These are phyloP conservation scores for Cymodocea nodosa DNA, from an alignment of 116 monocot species.

Conservation along the genomic window DNA sequence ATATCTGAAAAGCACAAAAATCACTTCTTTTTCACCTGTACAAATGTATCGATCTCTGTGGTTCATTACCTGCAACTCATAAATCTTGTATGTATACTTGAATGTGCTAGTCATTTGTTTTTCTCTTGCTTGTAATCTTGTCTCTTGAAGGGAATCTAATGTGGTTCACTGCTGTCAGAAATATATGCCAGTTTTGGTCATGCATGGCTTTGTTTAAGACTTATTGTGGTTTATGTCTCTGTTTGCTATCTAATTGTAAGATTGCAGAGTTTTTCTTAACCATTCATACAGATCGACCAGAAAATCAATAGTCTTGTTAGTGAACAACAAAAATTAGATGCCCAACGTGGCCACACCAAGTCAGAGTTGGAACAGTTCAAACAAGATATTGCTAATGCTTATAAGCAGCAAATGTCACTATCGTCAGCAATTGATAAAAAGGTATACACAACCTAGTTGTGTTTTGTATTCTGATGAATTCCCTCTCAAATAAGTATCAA, in stretches of 20 bases:
- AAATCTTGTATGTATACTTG: too few relatives aligned
- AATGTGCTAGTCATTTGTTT: too few relatives aligned
- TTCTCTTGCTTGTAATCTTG: too few relatives aligned
- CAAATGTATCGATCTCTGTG: too few relatives aligned
- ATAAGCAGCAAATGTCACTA: conserved; percentile 65
- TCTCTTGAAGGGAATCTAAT: too few relatives aligned
- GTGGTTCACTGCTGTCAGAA: too few relatives aligned
- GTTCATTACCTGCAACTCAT: too few relatives aligned
- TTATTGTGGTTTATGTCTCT: too few relatives aligned
- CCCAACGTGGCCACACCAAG: conserved; percentile 53
- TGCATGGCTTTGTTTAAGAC: too few relatives aligned
- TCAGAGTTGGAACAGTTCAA: conserved; percentile 81
- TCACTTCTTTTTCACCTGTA: too few relatives aligned
- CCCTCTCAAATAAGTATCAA: not conserved
- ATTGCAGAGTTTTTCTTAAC: conserved; percentile 24
- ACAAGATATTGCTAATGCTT: conserved; percentile 60
- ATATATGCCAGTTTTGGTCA: too few relatives aligned
- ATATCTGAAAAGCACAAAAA: too few relatives aligned
- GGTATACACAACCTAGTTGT: conserved; percentile 18
- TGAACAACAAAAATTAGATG: conserved; percentile 85
- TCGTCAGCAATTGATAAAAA: conserved; percentile 72
- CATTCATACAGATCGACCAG: conserved; percentile 74
- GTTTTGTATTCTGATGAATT: not conserved
- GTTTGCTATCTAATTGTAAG: not conserved
- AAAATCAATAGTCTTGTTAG: conserved; percentile 65